phyloP scores from a whole-genome alignment of 2,329 filamentous ascomycete species.

The Didymella glomerata region DNA sequence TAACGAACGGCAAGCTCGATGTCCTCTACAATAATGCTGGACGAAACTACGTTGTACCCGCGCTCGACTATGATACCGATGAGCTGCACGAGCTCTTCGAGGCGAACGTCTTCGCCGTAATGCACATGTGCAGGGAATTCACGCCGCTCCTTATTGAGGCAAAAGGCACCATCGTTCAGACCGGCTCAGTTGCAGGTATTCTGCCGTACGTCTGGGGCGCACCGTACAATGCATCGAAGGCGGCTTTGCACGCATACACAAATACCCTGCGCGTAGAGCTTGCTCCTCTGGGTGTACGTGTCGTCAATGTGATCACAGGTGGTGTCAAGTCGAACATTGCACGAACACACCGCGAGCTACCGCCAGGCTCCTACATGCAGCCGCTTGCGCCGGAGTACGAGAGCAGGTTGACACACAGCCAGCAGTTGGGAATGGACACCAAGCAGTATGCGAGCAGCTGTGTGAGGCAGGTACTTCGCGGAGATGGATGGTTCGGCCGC shows the following conservation, averaged over 20 bases:
- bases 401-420: slow-evolving; percentile 61
- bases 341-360: slow-evolving; percentile 59
- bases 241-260: slow-evolving; percentile 65
- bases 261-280: slow-evolving; percentile 67
- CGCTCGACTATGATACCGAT: slow-evolving; percentile 60
- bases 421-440: slow-evolving; percentile 61
- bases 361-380: slow-evolving; percentile 60
- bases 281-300: slow-evolving; percentile 59
- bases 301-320: slow-evolving; percentile 63
- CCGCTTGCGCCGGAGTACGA: slow-evolving; percentile 62
- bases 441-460: slow-evolving; percentile 64
- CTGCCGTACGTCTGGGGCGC: slow-evolving; percentile 48
- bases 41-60: slow-evolving; percentile 65
- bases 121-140: slow-evolving; percentile 66
- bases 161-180: slow-evolving; percentile 57
- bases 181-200: slow-evolving; percentile 55
- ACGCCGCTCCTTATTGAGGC: slow-evolving; percentile 61
- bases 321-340: slow-evolving; percentile 68
- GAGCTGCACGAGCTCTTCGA: slow-evolving; percentile 46
- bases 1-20: slow-evolving; percentile 61
- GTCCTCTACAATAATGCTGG: slow-evolving; percentile 68
- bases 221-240: slow-evolving; percentile 67
- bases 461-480: slow-evolving; percentile 60
- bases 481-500: slow-evolving; percentile 47
- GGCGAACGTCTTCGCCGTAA: slow-evolving; percentile 65